A percentile compares a stretch with the other conserved stretches of the same genome.
Evolutionary conservation across 805 yeast species (phyloP).

Genomic region (Candida michaelii): DNA sequence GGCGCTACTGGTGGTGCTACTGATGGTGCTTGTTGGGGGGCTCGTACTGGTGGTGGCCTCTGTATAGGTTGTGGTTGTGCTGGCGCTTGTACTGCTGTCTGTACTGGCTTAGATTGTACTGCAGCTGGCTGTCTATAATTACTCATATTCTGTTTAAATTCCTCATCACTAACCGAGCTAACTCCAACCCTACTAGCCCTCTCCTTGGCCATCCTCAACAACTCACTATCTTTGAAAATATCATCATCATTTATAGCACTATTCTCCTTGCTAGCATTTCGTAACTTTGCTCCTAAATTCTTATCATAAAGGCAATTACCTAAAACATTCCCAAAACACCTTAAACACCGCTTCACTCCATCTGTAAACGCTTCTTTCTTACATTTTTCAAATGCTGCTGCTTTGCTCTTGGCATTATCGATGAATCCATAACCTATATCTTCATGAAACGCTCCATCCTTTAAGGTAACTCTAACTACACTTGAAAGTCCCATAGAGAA

Average conservation of each 20-base stretch:
- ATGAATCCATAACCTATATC: conserved; percentile 74
- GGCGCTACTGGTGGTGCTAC: no score
- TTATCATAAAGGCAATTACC: conserved; percentile 86
- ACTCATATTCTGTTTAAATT: conserved; percentile 1
- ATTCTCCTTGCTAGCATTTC: conserved; percentile 26
- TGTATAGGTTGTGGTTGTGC: neutral
- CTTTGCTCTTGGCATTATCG: conserved; percentile 68
- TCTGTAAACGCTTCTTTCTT: conserved; percentile 85
- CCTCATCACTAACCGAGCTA: conserved; percentile 3
- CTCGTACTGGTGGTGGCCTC: no score
- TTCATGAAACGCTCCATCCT: conserved; percentile 81
- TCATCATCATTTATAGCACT: conserved; percentile 29
- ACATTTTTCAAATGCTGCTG: conserved; percentile 76
- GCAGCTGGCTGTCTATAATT: neutral
- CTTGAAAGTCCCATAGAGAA: conserved; percentile 69
- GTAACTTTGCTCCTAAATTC: conserved; percentile 53
- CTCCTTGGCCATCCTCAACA: conserved; percentile 11
- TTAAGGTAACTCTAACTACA: conserved; percentile 66
- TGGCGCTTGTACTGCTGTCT: conserved; percentile 1
- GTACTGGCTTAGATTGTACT: neutral
- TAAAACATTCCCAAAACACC: conserved; percentile 76
- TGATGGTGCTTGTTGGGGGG: no score
- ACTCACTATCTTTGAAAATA: conserved; percentile 32
- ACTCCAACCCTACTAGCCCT: conserved; percentile 4
- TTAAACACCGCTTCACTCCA: conserved; percentile 73